Percentiles rank a stretch among this genome's conserved stretches.
Evolutionary conservation across 2,329 filamentous ascomycete genomes (phyloP).

Genomic region (Neodidymelliopsis sp.): DNA sequence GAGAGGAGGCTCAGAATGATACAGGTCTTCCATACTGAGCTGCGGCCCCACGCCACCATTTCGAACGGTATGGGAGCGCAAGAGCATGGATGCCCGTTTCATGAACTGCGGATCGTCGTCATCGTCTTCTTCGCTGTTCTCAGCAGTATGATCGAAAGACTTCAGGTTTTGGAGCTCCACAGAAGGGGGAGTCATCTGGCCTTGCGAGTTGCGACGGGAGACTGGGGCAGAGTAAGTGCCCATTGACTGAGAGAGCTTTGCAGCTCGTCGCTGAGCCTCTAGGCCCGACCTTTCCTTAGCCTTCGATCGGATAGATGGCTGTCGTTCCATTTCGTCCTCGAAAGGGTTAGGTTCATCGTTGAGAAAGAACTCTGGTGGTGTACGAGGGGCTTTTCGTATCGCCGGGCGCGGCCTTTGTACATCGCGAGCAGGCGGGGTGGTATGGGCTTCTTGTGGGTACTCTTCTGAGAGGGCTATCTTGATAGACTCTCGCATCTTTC

Average conservation of each 20-base stretch:
- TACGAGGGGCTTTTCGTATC: conserved; percentile 44
- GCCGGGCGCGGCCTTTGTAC: conserved; percentile 48
- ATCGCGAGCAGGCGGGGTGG: conserved; percentile 26
- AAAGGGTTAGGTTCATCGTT: conserved; percentile 47
- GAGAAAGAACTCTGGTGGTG: conserved; percentile 43
- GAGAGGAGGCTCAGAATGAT: conserved; percentile 38
- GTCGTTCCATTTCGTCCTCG: conserved; percentile 28
- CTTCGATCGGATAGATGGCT: conserved; percentile 21
- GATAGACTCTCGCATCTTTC: conserved; percentile 45
- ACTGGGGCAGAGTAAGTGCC: conserved; percentile 47
- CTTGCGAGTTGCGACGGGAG: conserved; percentile 47
- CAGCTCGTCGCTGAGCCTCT: conserved; percentile 45
- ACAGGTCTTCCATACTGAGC: conserved; percentile 39
- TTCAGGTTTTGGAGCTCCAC: conserved; percentile 27
- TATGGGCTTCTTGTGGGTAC: conserved; percentile 28
- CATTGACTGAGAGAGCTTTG: conserved; percentile 44
- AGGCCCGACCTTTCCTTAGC: conserved; percentile 45
- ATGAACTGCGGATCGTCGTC: conserved; percentile 44
- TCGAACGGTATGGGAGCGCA: conserved; percentile 44
- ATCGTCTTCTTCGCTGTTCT: conserved; percentile 35
- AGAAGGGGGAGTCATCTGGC: conserved; percentile 32
- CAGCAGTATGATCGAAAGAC: conserved; percentile 28
- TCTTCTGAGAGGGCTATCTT: conserved; percentile 45
- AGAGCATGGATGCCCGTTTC: conserved; percentile 52
- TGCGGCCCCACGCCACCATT: conserved; percentile 19